phyloP scores from a whole-genome alignment of 2,329 filamentous ascomycete genomes.

The Trichoderma sp. region DNA sequence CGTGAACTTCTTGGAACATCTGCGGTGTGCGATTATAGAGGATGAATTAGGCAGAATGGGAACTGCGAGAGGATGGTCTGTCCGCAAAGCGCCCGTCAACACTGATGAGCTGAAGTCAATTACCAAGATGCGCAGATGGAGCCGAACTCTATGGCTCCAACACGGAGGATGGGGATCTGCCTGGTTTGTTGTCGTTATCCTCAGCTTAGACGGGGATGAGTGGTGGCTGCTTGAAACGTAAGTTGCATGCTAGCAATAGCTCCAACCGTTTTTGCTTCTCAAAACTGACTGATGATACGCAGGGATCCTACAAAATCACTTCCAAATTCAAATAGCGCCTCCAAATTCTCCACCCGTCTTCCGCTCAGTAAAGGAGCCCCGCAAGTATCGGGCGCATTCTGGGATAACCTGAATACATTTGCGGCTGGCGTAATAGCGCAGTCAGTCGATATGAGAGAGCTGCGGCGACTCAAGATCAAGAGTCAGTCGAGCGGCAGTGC shows the following conservation, averaged over 20 bases:
- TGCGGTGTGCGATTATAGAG: slow-evolving; percentile 64
- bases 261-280: not conserved
- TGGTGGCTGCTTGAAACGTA: slow-evolving; percentile 77
- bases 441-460: slow-evolving; percentile 52
- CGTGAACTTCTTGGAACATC: slow-evolving; percentile 59
- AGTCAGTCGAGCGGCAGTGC: slow-evolving; percentile 42
- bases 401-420: slow-evolving; percentile 56
- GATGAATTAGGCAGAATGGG: slow-evolving; percentile 65
- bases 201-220: slow-evolving; percentile 72
- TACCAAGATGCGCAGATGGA: slow-evolving; percentile 65
- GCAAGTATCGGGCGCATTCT: slow-evolving; percentile 54
- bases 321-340: slow-evolving; percentile 34
- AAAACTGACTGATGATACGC: slow-evolving; percentile 29
- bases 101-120: slow-evolving; percentile 61
- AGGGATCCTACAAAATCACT: slow-evolving; percentile 38
- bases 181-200: slow-evolving; percentile 74
- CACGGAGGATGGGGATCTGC: slow-evolving; percentile 70
- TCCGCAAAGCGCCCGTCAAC: slow-evolving; percentile 53
- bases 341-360: slow-evolving; percentile 46
- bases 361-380: slow-evolving; percentile 51
- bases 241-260: slow-evolving; percentile 35
- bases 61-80: slow-evolving; percentile 67
- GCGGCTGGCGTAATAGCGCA: slow-evolving; percentile 57
- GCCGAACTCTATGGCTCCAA: slow-evolving; percentile 70
- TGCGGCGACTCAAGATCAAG: slow-evolving; percentile 51